Evolutionary conservation across 2,329 filamentous ascomycete species (phyloP).

Genomic region (Boeremia lycopersici): DNA sequence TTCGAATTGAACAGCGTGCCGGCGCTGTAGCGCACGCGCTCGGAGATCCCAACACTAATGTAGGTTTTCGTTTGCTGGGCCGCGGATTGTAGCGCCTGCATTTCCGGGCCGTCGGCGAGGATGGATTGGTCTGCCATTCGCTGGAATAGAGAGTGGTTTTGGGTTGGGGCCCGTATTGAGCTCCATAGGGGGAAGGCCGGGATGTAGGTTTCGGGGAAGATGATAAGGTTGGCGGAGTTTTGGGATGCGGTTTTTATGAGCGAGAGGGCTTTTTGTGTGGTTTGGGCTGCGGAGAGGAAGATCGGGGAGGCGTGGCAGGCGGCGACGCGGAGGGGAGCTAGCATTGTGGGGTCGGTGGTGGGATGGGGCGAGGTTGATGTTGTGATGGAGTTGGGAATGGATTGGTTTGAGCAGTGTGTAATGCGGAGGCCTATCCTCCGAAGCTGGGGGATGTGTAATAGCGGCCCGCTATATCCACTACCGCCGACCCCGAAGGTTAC

Average conservation of each 20-base stretch:
- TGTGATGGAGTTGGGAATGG: neutral
- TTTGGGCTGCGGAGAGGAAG: conserved; percentile 55
- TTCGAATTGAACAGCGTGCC: conserved; percentile 61
- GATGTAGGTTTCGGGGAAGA: conserved; percentile 62
- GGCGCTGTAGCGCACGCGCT: conserved; percentile 52
- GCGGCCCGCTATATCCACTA: no score
- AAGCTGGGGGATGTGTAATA: neutral
- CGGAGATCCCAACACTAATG: conserved; percentile 59
- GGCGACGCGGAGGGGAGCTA: conserved; percentile 26
- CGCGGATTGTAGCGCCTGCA: conserved; percentile 38
- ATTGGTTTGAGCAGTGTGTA: neutral
- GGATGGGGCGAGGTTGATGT: neutral
- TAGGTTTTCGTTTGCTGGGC: conserved; percentile 49
- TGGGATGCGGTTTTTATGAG: conserved; percentile 54
- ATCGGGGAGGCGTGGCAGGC: conserved; percentile 48
- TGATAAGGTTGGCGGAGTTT: conserved; percentile 56
- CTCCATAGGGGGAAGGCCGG: conserved; percentile 62
- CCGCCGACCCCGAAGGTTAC: neutral
- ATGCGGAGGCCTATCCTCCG: neutral
- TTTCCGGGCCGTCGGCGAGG: conserved; percentile 55
- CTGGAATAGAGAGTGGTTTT: conserved; percentile 59
- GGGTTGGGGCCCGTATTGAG: conserved; percentile 53
- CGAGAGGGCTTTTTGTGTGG: conserved; percentile 54
- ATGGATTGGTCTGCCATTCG: conserved; percentile 53
- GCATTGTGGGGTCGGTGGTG: conserved; percentile 2